Conservation (phyloP, 768 basidiomycete genomes). For the Butyriboletus loyo region DNA sequence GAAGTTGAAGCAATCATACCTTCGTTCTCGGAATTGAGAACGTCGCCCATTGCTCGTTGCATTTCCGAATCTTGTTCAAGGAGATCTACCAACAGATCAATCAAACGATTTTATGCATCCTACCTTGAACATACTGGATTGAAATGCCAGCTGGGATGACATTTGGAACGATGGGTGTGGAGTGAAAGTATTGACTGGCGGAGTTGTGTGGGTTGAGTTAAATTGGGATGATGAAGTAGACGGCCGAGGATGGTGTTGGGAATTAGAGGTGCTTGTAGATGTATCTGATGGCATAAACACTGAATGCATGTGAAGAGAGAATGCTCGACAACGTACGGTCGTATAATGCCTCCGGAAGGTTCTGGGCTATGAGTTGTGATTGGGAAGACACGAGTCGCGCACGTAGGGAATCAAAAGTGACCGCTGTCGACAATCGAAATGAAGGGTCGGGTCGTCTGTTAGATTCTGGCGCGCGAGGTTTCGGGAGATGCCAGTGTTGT, state of each 20-base stretch:
- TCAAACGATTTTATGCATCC: not conserved
- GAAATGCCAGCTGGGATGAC: slow-evolving; percentile 46
- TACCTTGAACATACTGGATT: slow-evolving; percentile 48
- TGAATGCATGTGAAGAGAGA: not conserved
- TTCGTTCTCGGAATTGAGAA: slow-evolving; percentile 52
- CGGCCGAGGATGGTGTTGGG: slow-evolving; percentile 17
- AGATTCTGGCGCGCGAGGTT: slow-evolving; percentile 19
- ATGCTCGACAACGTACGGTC: slow-evolving; percentile 33
- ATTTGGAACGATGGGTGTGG: slow-evolving; percentile 52
- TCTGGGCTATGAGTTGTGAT: slow-evolving; percentile 37
- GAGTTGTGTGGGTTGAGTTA: slow-evolving; percentile 36
- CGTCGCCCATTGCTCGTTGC: slow-evolving; percentile 57
- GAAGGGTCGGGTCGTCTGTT: slow-evolving; percentile 33
- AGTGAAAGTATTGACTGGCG: slow-evolving; percentile 53
- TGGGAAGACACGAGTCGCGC: slow-evolving; percentile 41
- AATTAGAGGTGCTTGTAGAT: slow-evolving; percentile 11
- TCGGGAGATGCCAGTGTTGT: slow-evolving; percentile 2
- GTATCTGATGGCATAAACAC: slow-evolving; percentile 10
- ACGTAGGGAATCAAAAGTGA: slow-evolving; percentile 45
- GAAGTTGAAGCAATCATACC: slow-evolving; percentile 10
- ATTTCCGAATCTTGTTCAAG: slow-evolving; percentile 71
- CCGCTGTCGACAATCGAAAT: slow-evolving; percentile 42
- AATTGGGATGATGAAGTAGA: slow-evolving; percentile 37
- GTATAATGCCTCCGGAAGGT: slow-evolving; percentile 29
- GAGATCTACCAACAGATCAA: slow-evolving; percentile 44